Evolutionary conservation across 441 rosid genomes (phyloP), one percentile per base, ranked within the genome.

Genomic region (Geranium incanum): DNA sequence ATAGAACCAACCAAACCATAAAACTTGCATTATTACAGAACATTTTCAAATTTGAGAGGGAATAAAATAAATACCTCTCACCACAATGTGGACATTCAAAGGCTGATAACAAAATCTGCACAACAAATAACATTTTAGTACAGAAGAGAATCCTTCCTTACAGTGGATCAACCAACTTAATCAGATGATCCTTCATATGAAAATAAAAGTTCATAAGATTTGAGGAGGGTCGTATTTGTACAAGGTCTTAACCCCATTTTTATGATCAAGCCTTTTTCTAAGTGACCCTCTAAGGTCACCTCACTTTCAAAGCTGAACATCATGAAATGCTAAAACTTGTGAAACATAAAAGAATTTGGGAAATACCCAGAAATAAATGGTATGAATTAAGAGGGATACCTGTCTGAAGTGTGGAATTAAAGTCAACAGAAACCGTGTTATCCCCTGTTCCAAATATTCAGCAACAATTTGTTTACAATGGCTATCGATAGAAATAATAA

Each of bases 31-130:
- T 15, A 19, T 4, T 3, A 76, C 6, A 60, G 21, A 68, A 68
- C 41, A 60, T 5, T 15, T 37, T 63, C 21, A 60, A 60, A 68
- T 13, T 43, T 37, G 65, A 3, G 62, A 73, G 28, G 21, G 71
- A 36, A 68, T 55, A 68, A 69, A 23, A 7, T 5, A 18, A 50
- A 77, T 80, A 90, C 99, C 96, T 90, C 86, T 95, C 99, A 68
- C 88, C 85, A 69, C 99, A 90, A 75, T 90, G 94, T 0, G 93
- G 86, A 67, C 99, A 95, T 50, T 92, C 97, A 78, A 95, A 95
- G 18, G 99, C 97, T 1, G 99, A 92, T 75, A 92, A 74, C 80
- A 95, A 80, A 64, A 92, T 85, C 99, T 95, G 82, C 76, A 45
- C 52, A 12, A 79, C 48, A 4, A 1, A 1, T 11, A 59, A 1